These are phyloP conservation scores for Neofusicoccum sp. DNA, from an alignment of 2,329 filamentous ascomycete species.

Conservation along the genomic window DNA sequence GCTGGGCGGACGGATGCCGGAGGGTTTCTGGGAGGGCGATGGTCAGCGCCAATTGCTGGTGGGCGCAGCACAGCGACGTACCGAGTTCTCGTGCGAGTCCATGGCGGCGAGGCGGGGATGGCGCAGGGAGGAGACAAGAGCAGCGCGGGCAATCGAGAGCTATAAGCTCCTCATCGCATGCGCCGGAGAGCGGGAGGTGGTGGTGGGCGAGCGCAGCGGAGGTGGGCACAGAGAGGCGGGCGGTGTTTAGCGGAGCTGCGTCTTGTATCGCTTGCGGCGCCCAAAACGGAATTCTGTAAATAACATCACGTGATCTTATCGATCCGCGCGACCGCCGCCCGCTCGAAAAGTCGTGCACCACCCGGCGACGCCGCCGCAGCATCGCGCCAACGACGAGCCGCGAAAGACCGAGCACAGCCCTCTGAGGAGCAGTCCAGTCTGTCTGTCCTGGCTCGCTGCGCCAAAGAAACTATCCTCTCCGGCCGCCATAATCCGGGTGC, in stretches of 20 bases:
- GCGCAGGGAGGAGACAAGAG: constrained; percentile 16
- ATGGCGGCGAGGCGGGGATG: constrained; percentile 9
- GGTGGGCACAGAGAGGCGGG: neutral
- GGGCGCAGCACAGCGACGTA: constrained; percentile 1
- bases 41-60: neutral
- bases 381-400: too few species aligned
- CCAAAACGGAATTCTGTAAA: too few species aligned
- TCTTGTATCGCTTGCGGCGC: too few species aligned
- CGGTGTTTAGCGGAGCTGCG: neutral
- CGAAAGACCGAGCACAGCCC: too few species aligned
- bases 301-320: too few species aligned
- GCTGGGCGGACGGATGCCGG: constrained; percentile 39
- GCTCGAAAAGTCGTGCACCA: too few species aligned
- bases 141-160: constrained; percentile 16
- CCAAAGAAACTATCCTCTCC: too few species aligned
- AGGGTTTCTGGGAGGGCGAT: constrained; percentile 22
- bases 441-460: too few species aligned
- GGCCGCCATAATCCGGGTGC: too few species aligned
- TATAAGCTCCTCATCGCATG: constrained; percentile 20
- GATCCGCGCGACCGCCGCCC: too few species aligned
- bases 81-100: constrained; percentile 20
- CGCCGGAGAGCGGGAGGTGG: neutral
- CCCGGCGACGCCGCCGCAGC: too few species aligned
- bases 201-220: neutral
- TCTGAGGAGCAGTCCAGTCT: too few species aligned